Evolutionary conservation across 257 asterid species (phyloP).

Genomic region (Prunella vulgaris): DNA sequence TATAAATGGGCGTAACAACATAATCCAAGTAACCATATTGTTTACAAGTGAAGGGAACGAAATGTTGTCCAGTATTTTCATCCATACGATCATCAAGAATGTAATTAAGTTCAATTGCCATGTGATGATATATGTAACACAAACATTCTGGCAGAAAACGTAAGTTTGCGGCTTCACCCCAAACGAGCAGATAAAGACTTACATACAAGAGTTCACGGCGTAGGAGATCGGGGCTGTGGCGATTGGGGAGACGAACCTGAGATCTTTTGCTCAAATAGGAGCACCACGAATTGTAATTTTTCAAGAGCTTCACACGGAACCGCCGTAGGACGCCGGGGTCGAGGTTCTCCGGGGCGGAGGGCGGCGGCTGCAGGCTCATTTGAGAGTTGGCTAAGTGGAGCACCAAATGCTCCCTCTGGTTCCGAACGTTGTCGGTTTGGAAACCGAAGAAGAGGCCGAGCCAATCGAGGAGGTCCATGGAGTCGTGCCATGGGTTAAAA

Average conservation of each 20-base stretch:
- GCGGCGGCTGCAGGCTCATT: conserved; percentile 85
- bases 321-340: conserved; percentile 61
- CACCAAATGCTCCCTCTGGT: conserved; percentile 87
- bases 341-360: conserved; percentile 51
- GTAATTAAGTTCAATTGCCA: conserved; percentile 80
- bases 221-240: conserved; percentile 48
- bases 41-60: conserved; percentile 63
- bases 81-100: conserved; percentile 71
- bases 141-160: conserved; percentile 84
- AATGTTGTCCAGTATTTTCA: conserved; percentile 62
- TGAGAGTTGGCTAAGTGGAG: conserved; percentile 84
- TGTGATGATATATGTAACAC: conserved; percentile 80
- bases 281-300: conserved; percentile 83
- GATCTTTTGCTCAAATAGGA: conserved; percentile 67
- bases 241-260: conserved; percentile 64
- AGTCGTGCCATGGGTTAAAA: conserved; percentile 48
- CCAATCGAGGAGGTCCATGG: conserved; percentile 85
- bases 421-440: conserved; percentile 77
- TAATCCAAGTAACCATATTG: conserved; percentile 56
- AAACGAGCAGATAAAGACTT: conserved; percentile 58
- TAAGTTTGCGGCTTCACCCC: conserved; percentile 94
- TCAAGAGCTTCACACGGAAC: conserved; percentile 66
- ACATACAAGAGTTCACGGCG: conserved; percentile 87
- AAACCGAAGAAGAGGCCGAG: conserved; percentile 94
- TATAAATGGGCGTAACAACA: conserved; percentile 65